Evolutionary conservation across 2,329 filamentous ascomycete species (phyloP).

Genomic region (Immersiporthe knoxdaviesiana): DNA sequence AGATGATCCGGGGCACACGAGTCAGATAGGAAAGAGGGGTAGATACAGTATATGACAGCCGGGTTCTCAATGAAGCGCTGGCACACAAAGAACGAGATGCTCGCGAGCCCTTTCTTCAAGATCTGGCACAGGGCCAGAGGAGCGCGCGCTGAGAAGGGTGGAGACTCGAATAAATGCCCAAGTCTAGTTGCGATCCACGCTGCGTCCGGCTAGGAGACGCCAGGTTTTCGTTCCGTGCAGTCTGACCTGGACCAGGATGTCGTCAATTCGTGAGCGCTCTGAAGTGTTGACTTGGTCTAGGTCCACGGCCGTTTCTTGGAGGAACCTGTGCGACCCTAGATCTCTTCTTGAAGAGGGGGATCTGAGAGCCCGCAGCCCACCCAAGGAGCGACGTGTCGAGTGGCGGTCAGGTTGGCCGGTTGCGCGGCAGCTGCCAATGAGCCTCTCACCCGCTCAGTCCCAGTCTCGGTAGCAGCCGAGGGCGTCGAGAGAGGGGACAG

Average conservation of each 20-base stretch:
- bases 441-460: not conserved
- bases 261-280: not conserved
- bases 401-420: slow-evolving; percentile 10
- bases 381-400: slow-evolving; percentile 10
- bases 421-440: not conserved
- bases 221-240: slow-evolving; percentile 11
- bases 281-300: not conserved
- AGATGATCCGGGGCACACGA: slow-evolving; percentile 16
- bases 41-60: slow-evolving; percentile 26
- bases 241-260: slow-evolving; percentile 6
- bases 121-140: slow-evolving; percentile 20
- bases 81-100: slow-evolving; percentile 11
- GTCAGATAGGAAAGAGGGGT: slow-evolving; percentile 29
- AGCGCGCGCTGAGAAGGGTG: slow-evolving; percentile 16
- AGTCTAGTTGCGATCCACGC: slow-evolving; percentile 14
- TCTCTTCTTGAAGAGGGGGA: not conserved
- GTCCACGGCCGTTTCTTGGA: not conserved
- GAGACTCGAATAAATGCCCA: slow-evolving; percentile 17
- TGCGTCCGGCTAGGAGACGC: slow-evolving; percentile 10
- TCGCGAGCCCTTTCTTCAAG: slow-evolving; percentile 5
- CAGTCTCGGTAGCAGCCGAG: slow-evolving; percentile 20
- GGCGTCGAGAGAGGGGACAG: slow-evolving; percentile 15
- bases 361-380: not conserved
- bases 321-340: slow-evolving; percentile 1
- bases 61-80: not conserved